Percentiles rank a stretch among this genome's conserved stretches.
Conservation (phyloP, 2,329 filamentous ascomycete species). For the Didymella exigua region DNA sequence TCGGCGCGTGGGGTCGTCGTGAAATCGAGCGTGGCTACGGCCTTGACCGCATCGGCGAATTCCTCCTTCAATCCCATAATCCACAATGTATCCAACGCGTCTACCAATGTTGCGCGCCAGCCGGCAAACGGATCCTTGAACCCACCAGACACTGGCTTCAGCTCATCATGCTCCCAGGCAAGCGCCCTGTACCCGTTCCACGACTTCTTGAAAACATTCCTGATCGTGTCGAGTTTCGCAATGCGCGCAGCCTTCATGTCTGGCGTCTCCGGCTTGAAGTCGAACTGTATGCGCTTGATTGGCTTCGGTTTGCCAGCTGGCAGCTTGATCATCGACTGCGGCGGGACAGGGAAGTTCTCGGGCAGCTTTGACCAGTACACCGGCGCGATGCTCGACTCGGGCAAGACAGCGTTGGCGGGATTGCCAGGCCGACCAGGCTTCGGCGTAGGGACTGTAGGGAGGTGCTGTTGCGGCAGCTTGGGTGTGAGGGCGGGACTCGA, state of each 20-base stretch:
- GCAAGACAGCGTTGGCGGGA: conserved; percentile 29
- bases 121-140: conserved; percentile 84
- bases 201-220: conserved; percentile 73
- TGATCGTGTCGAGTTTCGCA: conserved; percentile 69
- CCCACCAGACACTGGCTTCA: conserved; percentile 71
- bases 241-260: conserved; percentile 61
- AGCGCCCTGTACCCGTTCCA: conserved; percentile 82
- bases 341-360: conserved; percentile 78
- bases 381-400: conserved; percentile 27
- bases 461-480: conserved; percentile 14
- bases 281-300: conserved; percentile 78
- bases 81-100: conserved; percentile 74
- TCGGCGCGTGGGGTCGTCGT: conserved; percentile 56
- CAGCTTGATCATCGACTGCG: conserved; percentile 72
- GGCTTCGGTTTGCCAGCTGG: conserved; percentile 72
- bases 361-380: conserved; percentile 75
- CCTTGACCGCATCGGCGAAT: conserved; percentile 67
- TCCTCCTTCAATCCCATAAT: conserved; percentile 71
- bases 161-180: conserved; percentile 87
- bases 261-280: conserved; percentile 68
- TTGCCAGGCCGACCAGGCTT: conserved; percentile 20
- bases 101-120: conserved; percentile 87
- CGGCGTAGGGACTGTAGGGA: conserved; percentile 27
- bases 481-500: conserved; percentile 19
- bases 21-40: conserved; percentile 66